Percentiles rank a stretch among this genome's conserved stretches.
phyloP scores from a whole-genome alignment of 1,284 basidiomycete species.

The Puccinia triticina region DNA sequence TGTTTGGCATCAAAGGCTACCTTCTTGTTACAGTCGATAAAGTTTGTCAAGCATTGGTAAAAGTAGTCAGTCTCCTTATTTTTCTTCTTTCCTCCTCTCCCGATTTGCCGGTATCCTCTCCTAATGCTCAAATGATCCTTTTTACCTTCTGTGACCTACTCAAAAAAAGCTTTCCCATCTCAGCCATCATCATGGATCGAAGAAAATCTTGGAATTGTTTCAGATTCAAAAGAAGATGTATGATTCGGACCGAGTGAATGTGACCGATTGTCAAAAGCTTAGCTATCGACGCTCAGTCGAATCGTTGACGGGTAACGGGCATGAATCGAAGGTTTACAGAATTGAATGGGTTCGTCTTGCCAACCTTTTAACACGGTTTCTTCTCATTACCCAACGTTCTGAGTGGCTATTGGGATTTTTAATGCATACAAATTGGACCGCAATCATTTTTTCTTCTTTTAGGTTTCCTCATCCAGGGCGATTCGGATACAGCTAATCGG shows the following conservation, averaged over 20 bases:
- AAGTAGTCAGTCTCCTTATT: constrained; percentile 37
- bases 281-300: constrained; percentile 44
- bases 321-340: constrained; percentile 59
- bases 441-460: constrained; percentile 26
- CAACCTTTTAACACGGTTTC: neutral
- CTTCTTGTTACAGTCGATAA: constrained; percentile 93
- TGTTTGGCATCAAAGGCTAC: constrained; percentile 94
- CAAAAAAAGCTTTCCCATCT: constrained; percentile 42
- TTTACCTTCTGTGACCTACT: neutral
- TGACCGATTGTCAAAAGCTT: constrained; percentile 46
- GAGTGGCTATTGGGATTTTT: constrained; percentile 10
- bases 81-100: neutral
- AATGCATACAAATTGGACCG: neutral
- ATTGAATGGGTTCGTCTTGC: constrained; percentile 56
- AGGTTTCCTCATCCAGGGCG: constrained; percentile 27
- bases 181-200: constrained; percentile 28
- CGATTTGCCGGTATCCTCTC: neutral
- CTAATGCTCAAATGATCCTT: neutral
- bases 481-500: constrained; percentile 58
- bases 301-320: constrained; percentile 51
- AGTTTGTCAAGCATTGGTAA: constrained; percentile 56
- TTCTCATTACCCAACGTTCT: neutral
- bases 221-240: constrained; percentile 37
- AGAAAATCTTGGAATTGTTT: constrained; percentile 38
- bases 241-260: neutral